A percentile compares a stretch with the other conserved stretches of the same genome.
Conservation (phyloP, 768 basidiomycete species). For the Rhodotorula babjevae region DNA sequence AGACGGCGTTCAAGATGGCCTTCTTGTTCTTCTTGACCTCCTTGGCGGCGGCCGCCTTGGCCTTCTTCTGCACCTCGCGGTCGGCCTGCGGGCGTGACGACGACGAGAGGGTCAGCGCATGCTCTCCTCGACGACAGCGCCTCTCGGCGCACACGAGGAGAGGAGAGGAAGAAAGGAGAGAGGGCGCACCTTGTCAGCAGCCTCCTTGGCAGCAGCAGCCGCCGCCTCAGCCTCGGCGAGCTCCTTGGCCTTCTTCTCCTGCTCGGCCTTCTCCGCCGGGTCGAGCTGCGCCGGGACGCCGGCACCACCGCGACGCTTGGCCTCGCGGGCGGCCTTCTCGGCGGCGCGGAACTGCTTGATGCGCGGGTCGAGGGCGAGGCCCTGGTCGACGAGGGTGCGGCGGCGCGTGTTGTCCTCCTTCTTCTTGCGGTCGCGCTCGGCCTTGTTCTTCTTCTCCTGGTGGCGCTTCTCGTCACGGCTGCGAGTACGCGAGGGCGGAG, state of each 20-base stretch:
- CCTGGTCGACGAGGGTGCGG: slow-evolving; percentile 76
- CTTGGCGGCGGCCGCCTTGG: slow-evolving; percentile 56
- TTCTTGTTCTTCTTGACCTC: slow-evolving; percentile 43
- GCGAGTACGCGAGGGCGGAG: neutral
- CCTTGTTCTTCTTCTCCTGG: slow-evolving; percentile 99
- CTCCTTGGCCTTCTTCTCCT: slow-evolving; percentile 49
- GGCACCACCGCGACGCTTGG: slow-evolving; percentile 57
- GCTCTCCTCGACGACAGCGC: neutral
- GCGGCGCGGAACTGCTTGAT: slow-evolving; percentile 95
- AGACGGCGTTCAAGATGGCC: slow-evolving; percentile 48
- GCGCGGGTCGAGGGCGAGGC: slow-evolving; percentile 77
- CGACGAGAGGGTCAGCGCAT: neutral
- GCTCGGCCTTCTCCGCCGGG: slow-evolving; percentile 53
- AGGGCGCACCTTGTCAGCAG: slow-evolving; percentile 65
- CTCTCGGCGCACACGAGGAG: too few relatives aligned
- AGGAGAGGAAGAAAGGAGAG: neutral
- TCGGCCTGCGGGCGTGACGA: slow-evolving; percentile 55
- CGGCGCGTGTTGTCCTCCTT: slow-evolving; percentile 93
- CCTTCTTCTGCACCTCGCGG: slow-evolving; percentile 87
- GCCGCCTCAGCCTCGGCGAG: slow-evolving; percentile 58
- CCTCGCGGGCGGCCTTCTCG: slow-evolving; percentile 88
- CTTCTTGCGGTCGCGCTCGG: slow-evolving; percentile 90
- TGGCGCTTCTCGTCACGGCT: slow-evolving; percentile 98
- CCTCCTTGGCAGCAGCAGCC: slow-evolving; percentile 60
- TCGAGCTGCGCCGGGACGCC: slow-evolving; percentile 45